phyloP scores from a whole-genome alignment of 805 yeast genomes.

The Kluyveromyces siamensis region DNA sequence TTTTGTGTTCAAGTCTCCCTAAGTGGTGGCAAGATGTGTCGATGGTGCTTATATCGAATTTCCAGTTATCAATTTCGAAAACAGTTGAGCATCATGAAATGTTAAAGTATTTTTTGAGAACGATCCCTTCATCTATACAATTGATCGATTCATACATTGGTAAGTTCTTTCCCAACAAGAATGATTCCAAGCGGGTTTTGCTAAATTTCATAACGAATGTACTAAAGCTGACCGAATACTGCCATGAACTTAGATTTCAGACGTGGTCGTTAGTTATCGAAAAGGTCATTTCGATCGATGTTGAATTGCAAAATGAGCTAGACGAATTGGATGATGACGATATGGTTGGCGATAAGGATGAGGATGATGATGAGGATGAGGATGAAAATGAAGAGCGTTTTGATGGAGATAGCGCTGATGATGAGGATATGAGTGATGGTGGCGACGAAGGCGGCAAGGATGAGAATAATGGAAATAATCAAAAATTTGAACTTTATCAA shows the following conservation, averaged over 20 bases:
- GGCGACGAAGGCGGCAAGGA: slow-evolving; percentile 27
- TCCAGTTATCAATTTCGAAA: slow-evolving; percentile 29
- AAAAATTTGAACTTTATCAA: slow-evolving; percentile 24
- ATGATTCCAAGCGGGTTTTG: slow-evolving; percentile 43
- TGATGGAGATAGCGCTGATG: slow-evolving; percentile 29
- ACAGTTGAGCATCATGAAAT: slow-evolving; percentile 54
- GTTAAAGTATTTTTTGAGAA: slow-evolving; percentile 51
- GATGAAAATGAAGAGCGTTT: slow-evolving; percentile 21
- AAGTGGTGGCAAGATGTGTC: slow-evolving; percentile 87
- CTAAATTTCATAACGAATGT: slow-evolving; percentile 61
- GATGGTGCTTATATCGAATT: slow-evolving; percentile 53
- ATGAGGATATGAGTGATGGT: slow-evolving; percentile 25
- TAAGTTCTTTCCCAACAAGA: slow-evolving; percentile 71
- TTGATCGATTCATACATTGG: slow-evolving; percentile 50
- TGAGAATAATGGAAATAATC: slow-evolving; percentile 20
- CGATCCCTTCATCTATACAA: slow-evolving; percentile 75
- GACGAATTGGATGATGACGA: slow-evolving; percentile 78
- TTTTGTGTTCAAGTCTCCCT: slow-evolving; percentile 78
- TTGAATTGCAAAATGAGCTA: slow-evolving; percentile 79
- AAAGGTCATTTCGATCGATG: slow-evolving; percentile 77
- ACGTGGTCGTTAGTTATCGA: slow-evolving; percentile 79
- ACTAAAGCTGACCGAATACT: slow-evolving; percentile 51
- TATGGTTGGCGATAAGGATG: slow-evolving; percentile 44
- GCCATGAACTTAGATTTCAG: slow-evolving; percentile 63
- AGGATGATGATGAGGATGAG: slow-evolving; percentile 26